Percentiles rank a stretch among this genome's conserved stretches.
phyloP scores from a whole-genome alignment of 2,329 filamentous ascomycete species.

The Tetracladium maxilliforme region DNA sequence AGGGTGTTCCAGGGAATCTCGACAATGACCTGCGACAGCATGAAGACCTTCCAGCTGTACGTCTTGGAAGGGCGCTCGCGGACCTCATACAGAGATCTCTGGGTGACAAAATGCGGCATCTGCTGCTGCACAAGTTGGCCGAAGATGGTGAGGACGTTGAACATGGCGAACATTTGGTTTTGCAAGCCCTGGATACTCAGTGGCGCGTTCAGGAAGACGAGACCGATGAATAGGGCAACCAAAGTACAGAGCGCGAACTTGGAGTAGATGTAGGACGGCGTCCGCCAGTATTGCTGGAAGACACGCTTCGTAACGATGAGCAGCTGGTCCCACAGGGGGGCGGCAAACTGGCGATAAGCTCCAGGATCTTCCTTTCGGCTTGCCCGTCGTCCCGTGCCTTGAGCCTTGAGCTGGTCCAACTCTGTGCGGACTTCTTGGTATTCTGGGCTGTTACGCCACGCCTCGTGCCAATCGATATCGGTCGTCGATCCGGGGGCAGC shows the following conservation, averaged over 20 bases:
- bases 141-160: constrained; percentile 54
- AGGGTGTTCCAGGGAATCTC: constrained; percentile 71
- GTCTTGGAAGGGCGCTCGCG: constrained; percentile 10
- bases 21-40: constrained; percentile 39
- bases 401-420: constrained; percentile 12
- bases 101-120: constrained; percentile 56
- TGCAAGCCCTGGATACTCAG: constrained; percentile 60
- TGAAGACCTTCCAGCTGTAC: constrained; percentile 11
- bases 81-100: constrained; percentile 52
- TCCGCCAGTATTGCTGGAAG: constrained; percentile 63
- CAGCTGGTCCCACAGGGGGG: constrained; percentile 51
- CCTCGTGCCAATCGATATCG: constrained; percentile 40
- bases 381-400: too few relatives aligned
- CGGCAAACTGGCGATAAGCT: constrained; percentile 50
- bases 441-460: constrained; percentile 20
- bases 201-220: constrained; percentile 57
- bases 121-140: constrained; percentile 46
- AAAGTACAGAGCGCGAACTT: constrained; percentile 41
- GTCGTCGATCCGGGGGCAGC: constrained; percentile 43
- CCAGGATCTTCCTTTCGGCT: too few relatives aligned
- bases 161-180: too few relatives aligned
- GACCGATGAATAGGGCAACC: too few relatives aligned
- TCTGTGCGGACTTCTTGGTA: constrained; percentile 15
- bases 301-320: constrained; percentile 46
- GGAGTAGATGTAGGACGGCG: constrained; percentile 57